Conservation (phyloP, 2,329 filamentous ascomycete genomes). For the Colletotrichum costaricense region DNA sequence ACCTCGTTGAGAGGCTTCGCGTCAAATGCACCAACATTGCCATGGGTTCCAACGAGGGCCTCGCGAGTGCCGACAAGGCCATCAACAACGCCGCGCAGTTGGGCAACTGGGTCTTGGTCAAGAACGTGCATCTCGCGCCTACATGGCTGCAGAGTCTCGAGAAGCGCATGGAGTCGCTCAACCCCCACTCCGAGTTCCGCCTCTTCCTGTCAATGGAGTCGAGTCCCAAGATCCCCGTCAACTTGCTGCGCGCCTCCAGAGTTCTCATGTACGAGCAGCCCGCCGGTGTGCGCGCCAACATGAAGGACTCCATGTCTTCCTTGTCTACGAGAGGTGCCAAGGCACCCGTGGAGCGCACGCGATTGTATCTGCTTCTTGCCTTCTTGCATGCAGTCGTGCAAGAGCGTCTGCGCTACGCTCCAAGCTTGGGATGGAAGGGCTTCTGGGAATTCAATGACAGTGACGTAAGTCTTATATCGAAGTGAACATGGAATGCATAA, state of each 20-base stretch:
- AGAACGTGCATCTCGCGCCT: conserved; percentile 97
- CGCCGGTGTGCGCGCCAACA: conserved; percentile 94
- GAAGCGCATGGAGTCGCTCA: conserved; percentile 95
- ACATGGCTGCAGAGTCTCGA: conserved; percentile 97
- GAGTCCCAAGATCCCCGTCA: conserved; percentile 96
- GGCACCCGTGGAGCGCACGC: conserved; percentile 88
- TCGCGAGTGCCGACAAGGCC: conserved; percentile 93
- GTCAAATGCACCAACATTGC: conserved; percentile 95
- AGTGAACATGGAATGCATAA: conserved; percentile 36
- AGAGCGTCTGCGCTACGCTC: conserved; percentile 93
- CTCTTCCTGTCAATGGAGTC: conserved; percentile 99
- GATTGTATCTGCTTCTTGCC: conserved; percentile 89
- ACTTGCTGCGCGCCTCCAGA: conserved; percentile 89
- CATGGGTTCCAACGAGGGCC: conserved; percentile 97
- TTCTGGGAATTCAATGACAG: conserved; percentile 99
- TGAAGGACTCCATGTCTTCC: conserved; percentile 95
- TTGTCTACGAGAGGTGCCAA: conserved; percentile 81
- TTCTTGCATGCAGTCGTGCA: conserved; percentile 97
- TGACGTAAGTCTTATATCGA: conserved; percentile 75
- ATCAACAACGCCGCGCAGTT: conserved; percentile 91
- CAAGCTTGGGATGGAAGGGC: conserved; percentile 94
- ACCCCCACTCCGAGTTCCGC: conserved; percentile 91
- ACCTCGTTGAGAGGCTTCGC: conserved; percentile 84
- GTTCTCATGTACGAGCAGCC: conserved; percentile 99
- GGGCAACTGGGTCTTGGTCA: conserved; percentile 96